These are phyloP conservation scores for Cyclotella cryptica DNA, from an alignment of 108 stramenopile species.

Conservation along the genomic window DNA sequence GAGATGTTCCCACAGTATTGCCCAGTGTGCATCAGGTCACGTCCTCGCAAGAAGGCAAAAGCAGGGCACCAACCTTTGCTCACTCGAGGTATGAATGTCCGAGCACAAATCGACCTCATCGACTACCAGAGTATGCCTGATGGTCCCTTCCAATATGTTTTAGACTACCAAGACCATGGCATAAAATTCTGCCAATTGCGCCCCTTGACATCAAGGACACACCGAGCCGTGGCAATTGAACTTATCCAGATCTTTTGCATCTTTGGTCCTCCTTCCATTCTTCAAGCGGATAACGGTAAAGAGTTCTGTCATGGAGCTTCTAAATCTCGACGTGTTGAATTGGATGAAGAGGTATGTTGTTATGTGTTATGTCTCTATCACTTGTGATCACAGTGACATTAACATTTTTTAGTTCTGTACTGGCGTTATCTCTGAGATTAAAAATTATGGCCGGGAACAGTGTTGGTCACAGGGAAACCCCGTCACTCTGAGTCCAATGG, in stretches of 20 bases:
- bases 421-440: not conserved
- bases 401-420: not conserved
- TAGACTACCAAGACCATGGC: conserved; percentile 41
- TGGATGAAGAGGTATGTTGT: conserved; percentile 10
- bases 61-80: conserved; percentile 22
- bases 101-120: conserved; percentile 42
- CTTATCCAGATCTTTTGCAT: not conserved
- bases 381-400: too few relatives aligned
- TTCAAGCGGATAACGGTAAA: conserved; percentile 5
- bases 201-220: conserved; percentile 18
- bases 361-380: not conserved
- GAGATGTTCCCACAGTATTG: not conserved
- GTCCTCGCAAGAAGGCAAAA: not conserved
- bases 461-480: not conserved
- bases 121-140: conserved; percentile 50
- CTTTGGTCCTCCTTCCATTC: not conserved
- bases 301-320: not conserved
- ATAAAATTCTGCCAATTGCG: conserved; percentile 1
- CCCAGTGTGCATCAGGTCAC: not conserved
- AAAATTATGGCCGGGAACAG: not conserved
- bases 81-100: conserved; percentile 23
- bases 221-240: conserved; percentile 14
- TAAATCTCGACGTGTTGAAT: not conserved
- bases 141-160: conserved; percentile 32
- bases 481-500: conserved; percentile 8